These are phyloP conservation scores for Naumovozyma castellii DNA, from an alignment of 805 yeast genomes.

Conservation along the genomic window DNA sequence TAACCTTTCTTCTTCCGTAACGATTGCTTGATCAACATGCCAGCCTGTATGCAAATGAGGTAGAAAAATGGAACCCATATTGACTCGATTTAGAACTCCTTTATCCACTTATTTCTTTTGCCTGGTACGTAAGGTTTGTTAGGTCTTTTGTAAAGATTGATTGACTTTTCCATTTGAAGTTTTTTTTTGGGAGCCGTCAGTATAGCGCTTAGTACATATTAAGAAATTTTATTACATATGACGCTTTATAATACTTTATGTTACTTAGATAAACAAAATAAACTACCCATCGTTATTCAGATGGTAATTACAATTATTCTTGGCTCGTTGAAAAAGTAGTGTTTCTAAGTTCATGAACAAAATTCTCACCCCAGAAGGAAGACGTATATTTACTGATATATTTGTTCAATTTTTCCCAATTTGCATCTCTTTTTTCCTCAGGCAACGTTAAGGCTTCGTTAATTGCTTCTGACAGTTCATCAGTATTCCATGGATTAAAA, in stretches of 20 bases:
- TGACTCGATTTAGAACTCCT: background rate
- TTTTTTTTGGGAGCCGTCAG: too few species aligned
- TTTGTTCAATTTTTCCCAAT: constrained; percentile 73
- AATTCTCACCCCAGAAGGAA: constrained; percentile 93
- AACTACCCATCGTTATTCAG: too few species aligned
- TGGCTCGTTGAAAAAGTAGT: constrained; percentile 5
- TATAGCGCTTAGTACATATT: too few species aligned
- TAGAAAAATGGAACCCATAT: constrained; percentile 72
- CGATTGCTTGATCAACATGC: constrained; percentile 97
- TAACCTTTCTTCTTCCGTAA: constrained; percentile 82
- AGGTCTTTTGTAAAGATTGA: too few species aligned
- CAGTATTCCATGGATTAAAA: constrained; percentile 98
- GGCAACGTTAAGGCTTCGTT: constrained; percentile 80
- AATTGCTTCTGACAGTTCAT: constrained; percentile 79
- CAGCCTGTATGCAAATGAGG: constrained; percentile 80
- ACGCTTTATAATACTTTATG: too few species aligned
- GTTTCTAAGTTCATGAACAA: constrained; percentile 73
- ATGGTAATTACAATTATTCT: background rate
- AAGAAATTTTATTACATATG: too few species aligned
- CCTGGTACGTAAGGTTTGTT: too few species aligned
- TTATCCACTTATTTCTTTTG: too few species aligned
- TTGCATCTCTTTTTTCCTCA: constrained; percentile 65
- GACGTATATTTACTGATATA: constrained; percentile 92
- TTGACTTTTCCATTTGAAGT: too few species aligned
- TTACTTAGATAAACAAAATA: too few species aligned